Conservation (phyloP, 148 eudicot species). For the Rhododendron ovatum region DNA sequence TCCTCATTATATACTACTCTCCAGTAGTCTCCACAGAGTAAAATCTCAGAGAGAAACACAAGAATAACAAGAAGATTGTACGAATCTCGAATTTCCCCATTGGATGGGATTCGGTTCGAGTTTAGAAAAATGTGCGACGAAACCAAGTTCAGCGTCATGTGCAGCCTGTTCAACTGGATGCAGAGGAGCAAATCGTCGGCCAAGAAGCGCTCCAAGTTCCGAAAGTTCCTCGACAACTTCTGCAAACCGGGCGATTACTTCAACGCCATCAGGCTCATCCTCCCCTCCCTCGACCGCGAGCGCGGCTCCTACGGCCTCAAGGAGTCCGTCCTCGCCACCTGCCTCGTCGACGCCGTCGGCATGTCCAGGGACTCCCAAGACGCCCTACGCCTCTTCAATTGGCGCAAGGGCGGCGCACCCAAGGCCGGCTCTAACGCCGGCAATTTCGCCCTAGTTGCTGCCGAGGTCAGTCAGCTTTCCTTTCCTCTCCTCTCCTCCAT, state of each 20-base stretch:
- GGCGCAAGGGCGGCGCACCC: conserved; percentile 84
- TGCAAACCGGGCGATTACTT: conserved; percentile 61
- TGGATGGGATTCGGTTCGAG: not conserved
- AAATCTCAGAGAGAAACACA: not conserved
- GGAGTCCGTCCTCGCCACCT: conserved; percentile 65
- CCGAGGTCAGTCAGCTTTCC: conserved; percentile 35
- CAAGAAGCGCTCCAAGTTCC: conserved; percentile 61
- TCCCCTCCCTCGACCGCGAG: conserved; percentile 76
- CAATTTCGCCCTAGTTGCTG: conserved; percentile 67
- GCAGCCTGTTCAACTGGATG: conserved; percentile 55
- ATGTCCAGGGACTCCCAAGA: conserved; percentile 79
- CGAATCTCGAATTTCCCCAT: not conserved
- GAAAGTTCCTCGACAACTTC: conserved; percentile 65
- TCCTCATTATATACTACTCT: too few relatives aligned
- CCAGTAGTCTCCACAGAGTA: too few relatives aligned
- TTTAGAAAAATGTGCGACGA: conserved; percentile 24
- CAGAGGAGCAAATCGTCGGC: conserved; percentile 42
- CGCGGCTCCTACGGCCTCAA: conserved; percentile 83
- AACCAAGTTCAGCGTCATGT: conserved; percentile 64
- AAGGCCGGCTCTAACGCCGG: conserved; percentile 61
- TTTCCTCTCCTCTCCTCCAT: not conserved
- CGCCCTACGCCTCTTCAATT: conserved; percentile 60
- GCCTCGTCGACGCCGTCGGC: conserved; percentile 70
- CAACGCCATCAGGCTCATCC: conserved; percentile 59
- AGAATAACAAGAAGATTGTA: not conserved